Percentiles rank a stretch among this genome's conserved stretches.
Evolutionary conservation across 768 basidiomycete genomes (phyloP).

Genomic region (Termitomyces sp.): DNA sequence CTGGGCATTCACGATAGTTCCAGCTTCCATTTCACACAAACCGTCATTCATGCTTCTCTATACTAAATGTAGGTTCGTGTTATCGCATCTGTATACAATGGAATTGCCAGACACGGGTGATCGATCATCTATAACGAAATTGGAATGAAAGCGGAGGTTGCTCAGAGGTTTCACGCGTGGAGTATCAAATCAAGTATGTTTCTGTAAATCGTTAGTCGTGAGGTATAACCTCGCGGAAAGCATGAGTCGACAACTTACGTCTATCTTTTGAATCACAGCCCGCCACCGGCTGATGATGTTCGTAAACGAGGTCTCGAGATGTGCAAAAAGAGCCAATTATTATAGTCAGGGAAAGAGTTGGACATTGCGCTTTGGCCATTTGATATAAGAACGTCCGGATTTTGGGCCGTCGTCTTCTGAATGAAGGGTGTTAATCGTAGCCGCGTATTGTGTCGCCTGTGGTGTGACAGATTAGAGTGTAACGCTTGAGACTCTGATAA

Average conservation of each 20-base stretch:
- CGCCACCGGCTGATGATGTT: constrained; percentile 21
- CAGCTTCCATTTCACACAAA: neutral
- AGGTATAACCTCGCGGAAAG: neutral
- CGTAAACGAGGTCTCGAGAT: constrained; percentile 15
- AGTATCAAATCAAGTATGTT: neutral
- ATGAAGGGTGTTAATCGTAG: neutral
- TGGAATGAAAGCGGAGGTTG: neutral
- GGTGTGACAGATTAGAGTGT: neutral
- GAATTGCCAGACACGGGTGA: neutral
- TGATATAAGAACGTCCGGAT: neutral
- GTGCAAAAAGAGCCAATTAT: constrained; percentile 2
- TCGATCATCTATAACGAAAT: neutral
- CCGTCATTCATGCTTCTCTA: neutral
- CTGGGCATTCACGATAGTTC: neutral
- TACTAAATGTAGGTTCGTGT: neutral
- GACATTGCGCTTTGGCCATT: neutral
- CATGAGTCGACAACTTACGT: neutral
- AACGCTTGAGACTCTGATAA: neutral
- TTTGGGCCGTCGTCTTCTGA: neutral
- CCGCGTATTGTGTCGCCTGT: neutral
- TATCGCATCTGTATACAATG: neutral
- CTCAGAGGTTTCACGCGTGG: neutral
- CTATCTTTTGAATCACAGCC: constrained; percentile 11
- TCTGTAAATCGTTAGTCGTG: neutral
- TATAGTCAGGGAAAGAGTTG: neutral